Base-by-base conservation (phyloP, 495 filamentous ascomycete species). In the Penicillium paxilli region DNA sequence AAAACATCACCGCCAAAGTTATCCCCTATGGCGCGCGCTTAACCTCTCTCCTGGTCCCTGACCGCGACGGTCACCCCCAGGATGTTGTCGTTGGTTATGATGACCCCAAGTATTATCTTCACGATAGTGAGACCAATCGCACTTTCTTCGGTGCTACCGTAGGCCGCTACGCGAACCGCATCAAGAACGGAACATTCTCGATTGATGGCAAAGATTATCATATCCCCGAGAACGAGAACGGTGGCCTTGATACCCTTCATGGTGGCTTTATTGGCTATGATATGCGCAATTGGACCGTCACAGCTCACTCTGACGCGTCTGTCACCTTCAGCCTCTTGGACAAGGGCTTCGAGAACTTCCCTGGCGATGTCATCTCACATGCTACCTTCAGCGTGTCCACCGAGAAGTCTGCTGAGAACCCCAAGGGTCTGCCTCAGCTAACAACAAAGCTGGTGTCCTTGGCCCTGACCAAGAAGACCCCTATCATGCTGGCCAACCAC, bases 221-320 rank as follows among this genome's bases (percentile, higher is more conserved):
- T 53, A 73, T 90, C 38, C 66, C 77, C 2, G 70, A 85, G 28
- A 94, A 93, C 69, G 90, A 96, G 63, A 83, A 94, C 47, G 60
- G 75, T 8, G 86, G 86, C 19, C 58, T 72, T 7, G 78, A 93
- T 67, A 91, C 89, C 5, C 81, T 96, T 22, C 90, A 96, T 65
- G 91, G 91, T 38, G 91, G 91, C n/a, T 75, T 74, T 1, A 71
- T 91, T 53, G 91, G 91, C 44, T 96, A 91, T 78, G 89, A 92
- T 62, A 83, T 80, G 75, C 80, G 89, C 47, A 89, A 92, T 68
- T 96, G 89, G 73, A 87, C 85, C 6, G 87, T 94, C 78, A 88
- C 65, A 16, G 72, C 85, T 4, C 80, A 89, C 67, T 83, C 80
- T 4, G 71, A 78, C 25, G 78, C 77, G 62, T 85, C 81, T 49